Percentiles rank a stretch among this genome's conserved stretches.
Evolutionary conservation across 2,329 filamentous ascomycete species (phyloP).

Genomic region (Colletotrichum lindemuthianum): DNA sequence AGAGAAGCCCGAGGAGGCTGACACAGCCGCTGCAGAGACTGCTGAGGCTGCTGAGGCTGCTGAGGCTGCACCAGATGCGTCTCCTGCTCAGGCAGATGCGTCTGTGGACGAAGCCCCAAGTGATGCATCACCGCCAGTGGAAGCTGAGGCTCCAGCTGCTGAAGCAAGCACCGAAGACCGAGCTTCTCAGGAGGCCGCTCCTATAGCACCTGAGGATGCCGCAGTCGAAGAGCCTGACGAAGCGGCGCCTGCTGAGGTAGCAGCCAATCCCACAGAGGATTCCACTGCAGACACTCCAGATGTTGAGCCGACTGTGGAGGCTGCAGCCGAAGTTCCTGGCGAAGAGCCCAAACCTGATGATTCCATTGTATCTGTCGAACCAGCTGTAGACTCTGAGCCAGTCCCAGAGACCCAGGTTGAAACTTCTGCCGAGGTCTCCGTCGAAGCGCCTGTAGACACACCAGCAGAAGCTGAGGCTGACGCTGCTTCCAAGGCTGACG

Average conservation of each 20-base stretch:
- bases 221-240: slow-evolving; percentile 27
- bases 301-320: neutral
- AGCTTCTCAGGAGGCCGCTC: neutral
- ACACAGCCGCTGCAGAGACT: neutral
- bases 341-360: neutral
- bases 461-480: slow-evolving; percentile 14
- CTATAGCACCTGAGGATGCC: neutral
- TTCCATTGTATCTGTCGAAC: slow-evolving; percentile 6
- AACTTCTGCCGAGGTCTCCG: neutral
- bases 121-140: neutral
- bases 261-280: slow-evolving; percentile 2
- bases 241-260: slow-evolving; percentile 23
- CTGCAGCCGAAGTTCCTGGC: slow-evolving; percentile 1
- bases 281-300: neutral
- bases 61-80: neutral
- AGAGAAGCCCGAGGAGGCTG: neutral
- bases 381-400: neutral
- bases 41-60: neutral
- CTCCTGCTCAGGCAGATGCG: slow-evolving; percentile 1
- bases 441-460: neutral
- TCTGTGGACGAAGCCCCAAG: neutral
- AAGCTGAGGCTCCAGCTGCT: neutral
- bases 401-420: neutral
- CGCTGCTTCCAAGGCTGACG: neutral
- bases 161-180: neutral